Percentiles rank a stretch among this genome's conserved stretches.
phyloP scores from a whole-genome alignment of 2,329 filamentous ascomycete genomes.

The Tolypocladium ophioglossoides region DNA sequence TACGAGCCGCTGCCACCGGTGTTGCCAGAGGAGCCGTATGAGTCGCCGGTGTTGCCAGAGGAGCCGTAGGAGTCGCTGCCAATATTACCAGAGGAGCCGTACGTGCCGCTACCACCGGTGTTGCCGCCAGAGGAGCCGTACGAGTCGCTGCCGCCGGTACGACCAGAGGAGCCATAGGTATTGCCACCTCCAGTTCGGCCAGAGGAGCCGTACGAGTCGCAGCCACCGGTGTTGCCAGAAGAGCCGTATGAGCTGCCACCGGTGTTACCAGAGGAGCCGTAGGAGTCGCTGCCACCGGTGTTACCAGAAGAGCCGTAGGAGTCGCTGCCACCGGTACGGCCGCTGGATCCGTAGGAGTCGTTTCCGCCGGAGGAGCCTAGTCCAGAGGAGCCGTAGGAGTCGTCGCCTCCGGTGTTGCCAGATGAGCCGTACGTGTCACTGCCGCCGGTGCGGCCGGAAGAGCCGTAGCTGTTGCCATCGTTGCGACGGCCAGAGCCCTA shows the following conservation, averaged over 20 bases:
- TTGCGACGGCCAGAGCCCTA: conserved; percentile 9
- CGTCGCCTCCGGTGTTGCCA: conserved; percentile 1
- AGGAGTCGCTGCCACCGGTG: conserved; percentile 9
- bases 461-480: conserved; percentile 6
- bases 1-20: conserved; percentile 2
- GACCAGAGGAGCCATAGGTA: conserved; percentile 10
- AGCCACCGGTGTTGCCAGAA: conserved; percentile 8
- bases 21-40: conserved; percentile 6
- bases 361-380: conserved; percentile 2
- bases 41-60: not conserved
- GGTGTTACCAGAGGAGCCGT: conserved; percentile 12
- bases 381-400: conserved; percentile 10
- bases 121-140: conserved; percentile 7
- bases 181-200: conserved; percentile 7
- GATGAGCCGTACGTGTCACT: conserved; percentile 2
- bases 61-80: conserved; percentile 1
- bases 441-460: conserved; percentile 2
- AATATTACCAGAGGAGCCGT: conserved; percentile 2
- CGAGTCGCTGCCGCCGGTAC: conserved; percentile 8
- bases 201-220: conserved; percentile 8
- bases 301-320: conserved; percentile 10
- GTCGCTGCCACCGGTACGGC: conserved; percentile 9
- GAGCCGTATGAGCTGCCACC: conserved; percentile 10
- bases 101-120: conserved; percentile 6
- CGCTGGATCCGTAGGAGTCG: conserved; percentile 12